Evolutionary conservation across 1,284 basidiomycete genomes (phyloP), one percentile per base, ranked within the genome.

Genomic region (Fistulinella cinereoalba): DNA sequence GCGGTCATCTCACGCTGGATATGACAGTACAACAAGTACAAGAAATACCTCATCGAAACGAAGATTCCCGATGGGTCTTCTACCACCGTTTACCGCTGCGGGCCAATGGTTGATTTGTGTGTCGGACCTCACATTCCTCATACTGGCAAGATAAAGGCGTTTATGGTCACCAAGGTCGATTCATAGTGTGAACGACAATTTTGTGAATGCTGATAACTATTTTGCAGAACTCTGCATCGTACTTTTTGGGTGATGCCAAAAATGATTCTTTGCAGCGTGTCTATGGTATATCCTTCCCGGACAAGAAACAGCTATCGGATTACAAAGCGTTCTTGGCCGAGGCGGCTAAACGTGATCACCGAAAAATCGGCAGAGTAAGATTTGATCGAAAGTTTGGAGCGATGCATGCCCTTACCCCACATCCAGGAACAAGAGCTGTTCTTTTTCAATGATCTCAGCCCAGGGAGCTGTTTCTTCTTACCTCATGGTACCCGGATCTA

Each of bases 271-370:
- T 99, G 46, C 97, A 99, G 69, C 88, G 97, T 42, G 84, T 99
- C 52, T 99, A 99, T 69, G 97, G 97, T 49, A 95, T 99, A 66
- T 97, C 96, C 3, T 99, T 99, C 83, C 97, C 97, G 1, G 96
- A 98, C 72, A 90, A 91, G 70, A 97, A 97, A 71, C 92, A 96
- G 66, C 76, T 99, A 64, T 75, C 83, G 19, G 97, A 98, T 59
- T 95, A 99, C 81, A 99, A 99, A 75, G 83, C 80, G 39, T 98
- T 97, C 76, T 78, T 99, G 49, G 91, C 85, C 42, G 96, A 99
- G 70, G 97, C 97, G 37, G 95, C 96, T 16, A 97, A 93, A 71
- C 86, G 97, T 9, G 97, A 99, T 70, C 97, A 99, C 66, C 77
- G 97, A 44, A 94, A 93, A 73, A 97, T 97, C 53, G 94, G 90